Conservation (phyloP, 129 eudicot species). For the Flaveria brownii region DNA sequence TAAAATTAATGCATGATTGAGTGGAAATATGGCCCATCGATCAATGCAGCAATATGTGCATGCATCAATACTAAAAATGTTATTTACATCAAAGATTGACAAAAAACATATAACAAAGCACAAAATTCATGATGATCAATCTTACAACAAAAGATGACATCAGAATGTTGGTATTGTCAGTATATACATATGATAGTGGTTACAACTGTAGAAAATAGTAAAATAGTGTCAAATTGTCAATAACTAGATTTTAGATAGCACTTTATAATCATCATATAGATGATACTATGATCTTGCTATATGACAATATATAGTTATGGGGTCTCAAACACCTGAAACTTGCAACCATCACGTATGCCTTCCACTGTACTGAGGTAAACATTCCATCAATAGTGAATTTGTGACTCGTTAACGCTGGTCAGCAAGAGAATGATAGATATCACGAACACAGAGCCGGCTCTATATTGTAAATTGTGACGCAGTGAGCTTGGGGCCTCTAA, state of each 20-base stretch:
- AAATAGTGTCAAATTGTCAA: not conserved
- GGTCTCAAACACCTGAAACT: not conserved
- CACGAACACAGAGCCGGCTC: too few relatives aligned
- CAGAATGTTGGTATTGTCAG: constrained; percentile 23
- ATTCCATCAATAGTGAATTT: not conserved
- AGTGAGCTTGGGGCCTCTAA: too few relatives aligned
- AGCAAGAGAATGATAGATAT: not conserved
- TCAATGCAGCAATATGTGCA: constrained; percentile 8
- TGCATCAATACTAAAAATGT: not conserved
- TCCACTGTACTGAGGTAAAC: not conserved
- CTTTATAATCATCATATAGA: not conserved
- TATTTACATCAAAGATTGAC: not conserved
- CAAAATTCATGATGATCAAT: not conserved
- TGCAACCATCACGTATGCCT: not conserved
- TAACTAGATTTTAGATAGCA: not conserved
- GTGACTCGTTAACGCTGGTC: not conserved
- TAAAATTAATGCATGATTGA: constrained; percentile 14
- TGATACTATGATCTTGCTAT: not conserved
- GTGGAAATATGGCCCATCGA: constrained; percentile 27
- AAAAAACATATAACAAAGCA: not conserved
- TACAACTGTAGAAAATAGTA: constrained; percentile 10
- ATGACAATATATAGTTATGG: not conserved
- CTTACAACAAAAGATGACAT: not conserved
- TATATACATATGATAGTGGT: constrained; percentile 17
- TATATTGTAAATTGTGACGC: too few relatives aligned